A percentile compares a stretch with the other conserved stretches of the same genome.
phyloP scores from a whole-genome alignment of 192 early-diverging fungal genomes.

The Gamsiella multidivaricata region DNA sequence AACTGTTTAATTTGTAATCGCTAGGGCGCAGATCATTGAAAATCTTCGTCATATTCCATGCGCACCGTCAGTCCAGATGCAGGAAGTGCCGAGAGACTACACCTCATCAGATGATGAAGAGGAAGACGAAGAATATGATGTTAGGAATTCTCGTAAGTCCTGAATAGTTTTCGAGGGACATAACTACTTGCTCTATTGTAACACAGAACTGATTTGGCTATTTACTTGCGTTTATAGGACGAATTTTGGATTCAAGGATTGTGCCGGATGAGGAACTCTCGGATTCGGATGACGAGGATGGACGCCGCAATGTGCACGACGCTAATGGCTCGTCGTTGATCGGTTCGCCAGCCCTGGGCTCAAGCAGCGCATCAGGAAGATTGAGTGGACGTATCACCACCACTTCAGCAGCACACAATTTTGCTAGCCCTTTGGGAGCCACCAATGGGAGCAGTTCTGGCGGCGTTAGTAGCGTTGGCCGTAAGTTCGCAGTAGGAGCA shows the following conservation, averaged over 20 bases:
- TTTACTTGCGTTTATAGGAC: constrained; percentile 53
- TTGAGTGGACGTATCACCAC: constrained; percentile 35
- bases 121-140: constrained; percentile 69
- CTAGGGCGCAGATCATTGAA: constrained; percentile 64
- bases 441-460: constrained; percentile 17
- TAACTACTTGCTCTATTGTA: neutral
- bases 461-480: neutral
- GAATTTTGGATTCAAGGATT: constrained; percentile 69
- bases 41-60: constrained; percentile 75
- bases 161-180: neutral
- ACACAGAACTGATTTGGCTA: neutral
- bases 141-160: constrained; percentile 71
- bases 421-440: constrained; percentile 20
- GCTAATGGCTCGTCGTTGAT: constrained; percentile 28
- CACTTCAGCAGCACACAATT: constrained; percentile 34
- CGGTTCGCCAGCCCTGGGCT: constrained; percentile 24
- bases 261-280: constrained; percentile 79
- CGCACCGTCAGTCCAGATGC: constrained; percentile 80
- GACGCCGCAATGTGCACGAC: constrained; percentile 49
- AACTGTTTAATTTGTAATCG: neutral
- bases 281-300: constrained; percentile 81
- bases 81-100: constrained; percentile 79
- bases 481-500: constrained; percentile 19
- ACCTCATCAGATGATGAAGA: constrained; percentile 78
- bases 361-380: constrained; percentile 22